Percentiles rank a stretch among this genome's conserved stretches.
phyloP scores from a whole-genome alignment of 768 basidiomycete species.

The Dictyophora rubrovolvata region DNA sequence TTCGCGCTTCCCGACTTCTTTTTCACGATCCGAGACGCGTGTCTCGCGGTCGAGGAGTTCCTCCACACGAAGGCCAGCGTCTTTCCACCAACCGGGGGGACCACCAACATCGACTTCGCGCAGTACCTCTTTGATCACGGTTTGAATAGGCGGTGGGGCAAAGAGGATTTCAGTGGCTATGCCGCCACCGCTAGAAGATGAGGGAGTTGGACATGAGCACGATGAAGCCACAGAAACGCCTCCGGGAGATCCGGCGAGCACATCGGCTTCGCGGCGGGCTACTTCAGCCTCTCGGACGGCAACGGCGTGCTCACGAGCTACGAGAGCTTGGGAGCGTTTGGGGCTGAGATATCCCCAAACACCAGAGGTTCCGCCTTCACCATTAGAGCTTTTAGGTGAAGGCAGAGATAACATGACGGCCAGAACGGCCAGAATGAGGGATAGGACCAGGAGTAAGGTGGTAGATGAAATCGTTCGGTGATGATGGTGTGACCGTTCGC shows the following conservation, averaged over 20 bases:
- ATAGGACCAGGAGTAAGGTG: slow-evolving; percentile 76
- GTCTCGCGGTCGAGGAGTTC: slow-evolving; percentile 79
- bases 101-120: slow-evolving; percentile 58
- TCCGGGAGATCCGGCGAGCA: slow-evolving; percentile 74
- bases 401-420: slow-evolving; percentile 86
- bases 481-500: slow-evolving; percentile 61
- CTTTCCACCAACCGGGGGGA: slow-evolving; percentile 70
- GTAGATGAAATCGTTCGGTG: slow-evolving; percentile 84
- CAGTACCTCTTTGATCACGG: slow-evolving; percentile 80
- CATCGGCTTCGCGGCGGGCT: slow-evolving; percentile 78
- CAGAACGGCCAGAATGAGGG: slow-evolving; percentile 77
- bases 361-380: slow-evolving; percentile 27
- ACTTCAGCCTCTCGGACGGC: slow-evolving; percentile 82
- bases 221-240: slow-evolving; percentile 38
- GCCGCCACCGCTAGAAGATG: slow-evolving; percentile 5
- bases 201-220: slow-evolving; percentile 27
- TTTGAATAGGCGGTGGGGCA: slow-evolving; percentile 43
- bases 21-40: slow-evolving; percentile 74
- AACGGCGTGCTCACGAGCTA: slow-evolving; percentile 69
- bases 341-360: slow-evolving; percentile 70
- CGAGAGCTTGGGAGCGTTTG: slow-evolving; percentile 71
- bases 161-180: neutral
- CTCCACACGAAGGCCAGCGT: slow-evolving; percentile 60
- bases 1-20: slow-evolving; percentile 79
- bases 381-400: slow-evolving; percentile 30